phyloP scores from a whole-genome alignment of 1,284 basidiomycete genomes.

The Ganoderma lingzhi region DNA sequence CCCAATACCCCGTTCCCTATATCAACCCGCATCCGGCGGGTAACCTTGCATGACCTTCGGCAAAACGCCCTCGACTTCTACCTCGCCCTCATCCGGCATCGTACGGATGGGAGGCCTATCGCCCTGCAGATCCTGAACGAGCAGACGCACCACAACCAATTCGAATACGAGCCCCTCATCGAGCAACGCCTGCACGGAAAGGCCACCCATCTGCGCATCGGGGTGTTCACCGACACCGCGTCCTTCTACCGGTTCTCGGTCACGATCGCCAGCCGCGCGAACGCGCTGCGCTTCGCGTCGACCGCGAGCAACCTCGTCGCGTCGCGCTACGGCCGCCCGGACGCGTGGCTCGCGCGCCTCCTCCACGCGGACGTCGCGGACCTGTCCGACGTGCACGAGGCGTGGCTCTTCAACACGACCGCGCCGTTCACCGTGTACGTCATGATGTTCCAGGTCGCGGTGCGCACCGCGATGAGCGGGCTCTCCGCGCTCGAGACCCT shows the following conservation, averaged over 20 bases:
- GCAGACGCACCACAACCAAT: background rate
- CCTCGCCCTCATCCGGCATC: conserved; percentile 3
- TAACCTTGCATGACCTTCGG: conserved; percentile 4
- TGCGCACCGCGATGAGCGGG: background rate
- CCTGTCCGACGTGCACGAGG: conserved; percentile 12
- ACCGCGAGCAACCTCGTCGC: conserved; percentile 4
- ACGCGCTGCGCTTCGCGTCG: conserved; percentile 18
- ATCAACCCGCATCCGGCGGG: conserved; percentile 1
- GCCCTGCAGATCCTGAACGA: conserved; percentile 12
- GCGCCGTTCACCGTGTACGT: conserved; percentile 4
- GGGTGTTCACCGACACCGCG: background rate
- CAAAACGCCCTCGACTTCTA: conserved; percentile 8
- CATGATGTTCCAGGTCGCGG: background rate
- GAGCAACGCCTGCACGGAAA: conserved; percentile 1
- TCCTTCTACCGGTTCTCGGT: conserved; percentile 4
- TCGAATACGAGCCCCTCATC: conserved; percentile 13
- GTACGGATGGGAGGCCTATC: background rate
- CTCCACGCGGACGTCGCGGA: background rate
- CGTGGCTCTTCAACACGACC: conserved; percentile 10
- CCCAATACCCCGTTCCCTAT: background rate
- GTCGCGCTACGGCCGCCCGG: conserved; percentile 9
- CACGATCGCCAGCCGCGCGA: conserved; percentile 2
- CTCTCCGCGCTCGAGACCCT: conserved; percentile 2
- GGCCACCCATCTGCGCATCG: conserved; percentile 4
- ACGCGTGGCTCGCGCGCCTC: conserved; percentile 11